A percentile compares a stretch with the other conserved stretches of the same genome.
phyloP scores from a whole-genome alignment of 2,329 filamentous ascomycete species.

The Sporothrix euskadiensis region DNA sequence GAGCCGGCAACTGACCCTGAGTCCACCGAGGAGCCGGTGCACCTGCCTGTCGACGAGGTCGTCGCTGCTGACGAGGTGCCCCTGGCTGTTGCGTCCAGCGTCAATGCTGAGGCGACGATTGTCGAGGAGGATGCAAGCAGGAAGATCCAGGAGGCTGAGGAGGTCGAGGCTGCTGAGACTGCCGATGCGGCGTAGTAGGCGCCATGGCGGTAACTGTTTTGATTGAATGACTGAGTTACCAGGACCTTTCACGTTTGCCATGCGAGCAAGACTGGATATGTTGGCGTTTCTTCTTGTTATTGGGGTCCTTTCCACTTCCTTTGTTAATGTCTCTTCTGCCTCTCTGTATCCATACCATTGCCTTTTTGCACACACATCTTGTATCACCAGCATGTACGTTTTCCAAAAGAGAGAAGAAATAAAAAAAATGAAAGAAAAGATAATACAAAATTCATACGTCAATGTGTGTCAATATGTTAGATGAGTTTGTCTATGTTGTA shows the following conservation, averaged over 20 bases:
- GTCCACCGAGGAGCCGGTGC: slow-evolving; percentile 19
- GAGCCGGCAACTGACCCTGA: slow-evolving; percentile 33
- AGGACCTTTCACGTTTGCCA: not conserved
- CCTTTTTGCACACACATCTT: not conserved
- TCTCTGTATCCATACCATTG: not conserved
- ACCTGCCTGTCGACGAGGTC: slow-evolving; percentile 33
- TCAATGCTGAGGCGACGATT: slow-evolving; percentile 12
- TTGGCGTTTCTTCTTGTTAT: slow-evolving; percentile 4
- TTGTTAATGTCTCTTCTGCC: not conserved
- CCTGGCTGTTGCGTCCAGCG: slow-evolving; percentile 25
- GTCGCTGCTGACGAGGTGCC: slow-evolving; percentile 29
- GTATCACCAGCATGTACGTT: slow-evolving; percentile 10
- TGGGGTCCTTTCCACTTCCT: not conserved
- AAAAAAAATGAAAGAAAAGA: not conserved
- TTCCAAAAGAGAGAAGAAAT: not conserved
- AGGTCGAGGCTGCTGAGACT: not conserved
- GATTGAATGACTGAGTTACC: not conserved
- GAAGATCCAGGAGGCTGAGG: not conserved
- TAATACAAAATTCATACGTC: not conserved
- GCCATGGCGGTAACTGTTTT: slow-evolving; percentile 2
- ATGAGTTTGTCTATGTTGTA: slow-evolving; percentile 12
- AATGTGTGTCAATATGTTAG: not conserved
- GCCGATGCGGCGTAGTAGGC: not conserved
- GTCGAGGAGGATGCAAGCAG: not conserved
- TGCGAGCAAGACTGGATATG: not conserved